phyloP scores from a whole-genome alignment of 345 rosid genomes.

The Clarkia xantiana region DNA sequence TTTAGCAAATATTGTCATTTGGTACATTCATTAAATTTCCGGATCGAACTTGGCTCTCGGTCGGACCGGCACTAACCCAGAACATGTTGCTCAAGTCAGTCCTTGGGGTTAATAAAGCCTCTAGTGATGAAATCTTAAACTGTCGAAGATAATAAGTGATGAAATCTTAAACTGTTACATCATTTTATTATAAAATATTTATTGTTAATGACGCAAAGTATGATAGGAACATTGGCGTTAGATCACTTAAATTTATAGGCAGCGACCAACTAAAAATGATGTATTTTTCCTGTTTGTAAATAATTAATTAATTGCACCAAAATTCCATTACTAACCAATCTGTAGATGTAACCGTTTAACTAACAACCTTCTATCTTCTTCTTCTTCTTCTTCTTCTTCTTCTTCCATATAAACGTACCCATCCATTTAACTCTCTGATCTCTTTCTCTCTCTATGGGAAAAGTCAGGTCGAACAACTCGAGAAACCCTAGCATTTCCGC shows the following conservation, averaged over 20 bases:
- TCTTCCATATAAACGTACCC: neutral
- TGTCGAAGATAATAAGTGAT: too few species aligned
- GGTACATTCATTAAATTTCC: too few species aligned
- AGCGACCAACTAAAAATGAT: conserved; percentile 16
- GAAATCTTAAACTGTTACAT: too few species aligned
- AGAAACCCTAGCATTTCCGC: conserved; percentile 7
- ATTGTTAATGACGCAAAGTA: too few species aligned
- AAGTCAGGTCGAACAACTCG: conserved; percentile 11
- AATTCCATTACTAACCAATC: conserved; percentile 22
- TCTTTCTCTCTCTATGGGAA: conserved; percentile 34
- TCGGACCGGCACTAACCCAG: too few species aligned
- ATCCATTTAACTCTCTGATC: neutral
- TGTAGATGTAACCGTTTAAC: conserved; percentile 65
- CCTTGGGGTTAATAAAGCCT: too few species aligned
- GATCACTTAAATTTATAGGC: too few species aligned
- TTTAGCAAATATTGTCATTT: too few species aligned
- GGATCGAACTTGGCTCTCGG: too few species aligned
- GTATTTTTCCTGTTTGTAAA: neutral
- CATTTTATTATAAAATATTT: conserved; percentile 45
- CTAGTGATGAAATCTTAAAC: too few species aligned
- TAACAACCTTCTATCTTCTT: conserved; percentile 20
- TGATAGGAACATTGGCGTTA: too few species aligned
- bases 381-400: neutral
- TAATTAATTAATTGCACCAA: conserved; percentile 10
- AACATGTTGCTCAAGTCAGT: too few species aligned